Percentiles rank a stretch among this genome's conserved stretches.
Conservation (phyloP, 2,329 filamentous ascomycete genomes). For the Penicillium sp. region DNA sequence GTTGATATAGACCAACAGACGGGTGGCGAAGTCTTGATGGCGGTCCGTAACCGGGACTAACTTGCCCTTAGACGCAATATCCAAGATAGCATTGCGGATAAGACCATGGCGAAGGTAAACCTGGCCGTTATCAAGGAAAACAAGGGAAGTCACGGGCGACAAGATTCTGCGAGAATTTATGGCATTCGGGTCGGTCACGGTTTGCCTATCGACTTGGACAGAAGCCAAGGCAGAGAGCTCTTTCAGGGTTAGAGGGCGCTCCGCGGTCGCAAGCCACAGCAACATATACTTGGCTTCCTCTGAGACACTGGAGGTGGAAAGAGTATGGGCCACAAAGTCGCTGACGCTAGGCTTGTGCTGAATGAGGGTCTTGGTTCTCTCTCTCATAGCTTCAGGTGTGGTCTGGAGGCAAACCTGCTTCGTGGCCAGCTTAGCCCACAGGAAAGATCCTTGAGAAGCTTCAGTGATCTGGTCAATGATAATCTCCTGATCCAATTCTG, state of each 20-base stretch:
- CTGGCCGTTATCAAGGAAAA: conserved; percentile 39
- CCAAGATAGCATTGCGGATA: conserved; percentile 36
- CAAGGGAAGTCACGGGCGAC: conserved; percentile 36
- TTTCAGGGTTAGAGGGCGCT: conserved; percentile 38
- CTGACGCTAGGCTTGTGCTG: conserved; percentile 31
- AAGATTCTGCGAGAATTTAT: conserved; percentile 32
- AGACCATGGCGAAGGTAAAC: conserved; percentile 42
- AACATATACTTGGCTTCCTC: conserved; percentile 39
- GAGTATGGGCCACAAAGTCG: conserved; percentile 34
- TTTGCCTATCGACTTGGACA: conserved; percentile 36
- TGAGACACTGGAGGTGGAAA: conserved; percentile 30
- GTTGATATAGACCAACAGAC: conserved; percentile 42
- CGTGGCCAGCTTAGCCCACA: conserved; percentile 43
- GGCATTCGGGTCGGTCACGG: conserved; percentile 25
- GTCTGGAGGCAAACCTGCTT: conserved; percentile 35
- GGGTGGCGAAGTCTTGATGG: conserved; percentile 36
- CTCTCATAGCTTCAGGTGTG: conserved; percentile 29
- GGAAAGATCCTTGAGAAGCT: conserved; percentile 42
- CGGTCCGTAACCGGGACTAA: conserved; percentile 37
- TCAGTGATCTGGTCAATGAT: conserved; percentile 36
- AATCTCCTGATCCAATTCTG: conserved; percentile 38
- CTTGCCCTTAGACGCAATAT: conserved; percentile 38
- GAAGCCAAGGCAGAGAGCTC: conserved; percentile 38
- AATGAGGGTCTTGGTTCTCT: conserved; percentile 33
- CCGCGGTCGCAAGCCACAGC: conserved; percentile 43